phyloP scores from a whole-genome alignment of 116 monocot species.

The Zostera marina region DNA sequence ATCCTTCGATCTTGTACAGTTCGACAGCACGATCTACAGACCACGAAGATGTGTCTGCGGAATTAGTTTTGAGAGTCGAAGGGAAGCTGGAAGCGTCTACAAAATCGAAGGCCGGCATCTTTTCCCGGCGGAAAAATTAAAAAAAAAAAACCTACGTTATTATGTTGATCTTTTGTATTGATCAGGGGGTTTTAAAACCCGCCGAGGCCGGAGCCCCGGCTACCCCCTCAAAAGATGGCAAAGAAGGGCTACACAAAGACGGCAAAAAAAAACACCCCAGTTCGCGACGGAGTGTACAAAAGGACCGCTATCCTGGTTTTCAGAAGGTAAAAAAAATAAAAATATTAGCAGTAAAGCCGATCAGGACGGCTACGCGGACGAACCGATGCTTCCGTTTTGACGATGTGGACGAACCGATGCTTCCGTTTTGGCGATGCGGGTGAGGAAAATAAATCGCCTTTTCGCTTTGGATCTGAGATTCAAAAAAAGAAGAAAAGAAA shows the following conservation, averaged over 20 bases:
- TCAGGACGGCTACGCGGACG: too few species aligned
- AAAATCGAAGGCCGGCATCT: constrained; percentile 85
- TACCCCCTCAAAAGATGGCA: constrained; percentile 79
- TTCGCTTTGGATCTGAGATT: too few species aligned
- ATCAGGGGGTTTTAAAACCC: constrained; percentile 87
- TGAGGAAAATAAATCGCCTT: too few species aligned
- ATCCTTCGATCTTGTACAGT: constrained; percentile 69
- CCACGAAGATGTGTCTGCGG: constrained; percentile 26
- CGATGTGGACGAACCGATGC: too few species aligned
- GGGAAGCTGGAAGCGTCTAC: constrained; percentile 43
- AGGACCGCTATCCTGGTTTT: constrained; percentile 52
- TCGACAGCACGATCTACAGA: constrained; percentile 56
- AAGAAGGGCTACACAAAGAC: constrained; percentile 15
- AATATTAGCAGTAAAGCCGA: too few species aligned
- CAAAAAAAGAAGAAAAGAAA: too few species aligned
- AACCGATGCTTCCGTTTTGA: too few species aligned
- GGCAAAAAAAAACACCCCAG: constrained; percentile 24
- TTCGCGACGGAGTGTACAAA: constrained; percentile 9
- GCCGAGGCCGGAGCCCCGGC: constrained; percentile 99
- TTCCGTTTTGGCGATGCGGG: too few species aligned
- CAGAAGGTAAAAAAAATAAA: constrained; percentile 23
- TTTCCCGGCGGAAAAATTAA: constrained; percentile 36
- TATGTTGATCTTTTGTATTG: constrained; percentile 14
- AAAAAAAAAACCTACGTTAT: constrained; percentile 14
- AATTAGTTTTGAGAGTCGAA: constrained; percentile 30